A percentile compares a stretch with the other conserved stretches of the same genome.
Evolutionary conservation across 2,329 filamentous ascomycete species (phyloP).

Genomic region (Metarhizium robertsii): DNA sequence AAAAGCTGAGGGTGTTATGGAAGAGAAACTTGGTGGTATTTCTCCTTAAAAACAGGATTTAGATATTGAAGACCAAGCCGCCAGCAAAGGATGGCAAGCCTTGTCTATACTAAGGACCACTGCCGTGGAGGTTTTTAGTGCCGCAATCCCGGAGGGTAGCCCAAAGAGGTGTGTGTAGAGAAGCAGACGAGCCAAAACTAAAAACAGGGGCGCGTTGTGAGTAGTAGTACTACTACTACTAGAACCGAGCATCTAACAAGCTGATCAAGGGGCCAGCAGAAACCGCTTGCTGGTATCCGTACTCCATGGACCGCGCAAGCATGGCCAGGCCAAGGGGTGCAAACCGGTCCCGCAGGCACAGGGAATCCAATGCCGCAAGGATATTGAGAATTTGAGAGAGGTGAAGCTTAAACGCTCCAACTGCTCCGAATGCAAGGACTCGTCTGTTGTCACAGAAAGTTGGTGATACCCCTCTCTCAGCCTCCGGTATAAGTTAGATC

Average conservation of each 20-base stretch:
- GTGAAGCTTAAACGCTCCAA: not conserved
- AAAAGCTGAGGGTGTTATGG: not conserved
- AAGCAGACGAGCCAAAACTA: not conserved
- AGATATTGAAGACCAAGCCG: not conserved
- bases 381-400: not conserved
- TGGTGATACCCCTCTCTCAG: not conserved
- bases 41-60: not conserved
- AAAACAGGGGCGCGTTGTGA: not conserved
- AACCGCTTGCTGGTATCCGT: no score
- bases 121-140: not conserved
- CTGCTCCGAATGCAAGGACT: not conserved
- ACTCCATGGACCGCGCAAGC: no score
- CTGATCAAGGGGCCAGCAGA: not conserved
- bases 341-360: not conserved
- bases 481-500: not conserved
- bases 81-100: not conserved
- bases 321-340: no score
- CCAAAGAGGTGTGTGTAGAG: conserved; percentile 2
- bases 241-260: no score
- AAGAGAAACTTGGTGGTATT: not conserved
- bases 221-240: not conserved
- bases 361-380: not conserved
- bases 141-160: not conserved
- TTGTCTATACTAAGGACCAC: conserved; percentile 1
- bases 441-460: not conserved